Evolutionary conservation across 2,329 filamentous ascomycete species (phyloP), one percentile per base, ranked within the genome.

Genomic region (Aspergillus pseudoglaucus): DNA sequence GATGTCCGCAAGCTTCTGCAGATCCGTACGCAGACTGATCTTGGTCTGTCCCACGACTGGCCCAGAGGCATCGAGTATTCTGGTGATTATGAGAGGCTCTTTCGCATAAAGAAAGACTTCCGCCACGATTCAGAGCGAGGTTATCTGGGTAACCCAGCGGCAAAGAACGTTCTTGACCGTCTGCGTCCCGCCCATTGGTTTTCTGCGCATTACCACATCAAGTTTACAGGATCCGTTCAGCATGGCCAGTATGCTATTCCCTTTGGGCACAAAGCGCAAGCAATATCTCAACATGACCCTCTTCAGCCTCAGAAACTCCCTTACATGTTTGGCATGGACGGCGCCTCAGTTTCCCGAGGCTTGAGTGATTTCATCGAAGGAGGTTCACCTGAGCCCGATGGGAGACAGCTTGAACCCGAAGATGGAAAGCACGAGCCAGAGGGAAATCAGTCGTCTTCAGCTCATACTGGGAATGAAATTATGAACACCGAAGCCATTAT

Each of bases 11-110:
- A 96, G 69, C 72, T 98, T 30, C 75, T 96, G 35, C 83, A 90
- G 60, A 62, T 97, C 27, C 80, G 82, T n/a, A 88, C 87, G 15
- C 91, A 95, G 61, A 83, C 97, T 33, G 93, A 98, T 57, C 74
- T 98, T 40, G 90, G 90, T 2, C 70, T 98, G 46, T 96, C 90
- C 58, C 93, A 98, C 63, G 93, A 98, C 71, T 98, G 93, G 93
- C 93, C 93, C 0, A 81, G 84, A 44, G 84, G 79, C 0, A 81
- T 97, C 46, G 93, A 95, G 69, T 83, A 81, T 63, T 79, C 83
- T 53, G 93, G 93, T 4, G 78, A 97, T 62, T 71, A 78, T 42
- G 70, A 77, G 42, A 71, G 73, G 38, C 72, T 98, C 1, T 95
- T 90, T 64, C 74, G 71, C 25, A 79, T 75, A 63, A 97, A 97